These are phyloP conservation scores for Podaxis sp. DNA, from an alignment of 768 basidiomycete genomes.

Conservation along the genomic window DNA sequence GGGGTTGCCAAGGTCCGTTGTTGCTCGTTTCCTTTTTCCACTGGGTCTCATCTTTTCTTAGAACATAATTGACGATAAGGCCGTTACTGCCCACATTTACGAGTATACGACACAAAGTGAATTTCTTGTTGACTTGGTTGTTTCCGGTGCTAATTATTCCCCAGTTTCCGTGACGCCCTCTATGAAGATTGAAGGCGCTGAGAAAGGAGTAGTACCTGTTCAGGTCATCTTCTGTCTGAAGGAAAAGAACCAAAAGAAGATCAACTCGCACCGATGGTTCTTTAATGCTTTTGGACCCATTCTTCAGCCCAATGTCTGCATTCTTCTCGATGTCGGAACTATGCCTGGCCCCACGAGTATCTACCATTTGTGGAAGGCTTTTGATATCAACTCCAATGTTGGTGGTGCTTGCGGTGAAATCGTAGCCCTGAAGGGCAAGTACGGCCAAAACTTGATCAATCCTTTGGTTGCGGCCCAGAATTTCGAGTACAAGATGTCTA, in stretches of 20 bases:
- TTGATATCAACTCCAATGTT: conserved; percentile 88
- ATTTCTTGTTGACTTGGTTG: conserved; percentile 20
- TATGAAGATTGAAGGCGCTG: conserved; percentile 77
- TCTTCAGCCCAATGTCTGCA: conserved; percentile 88
- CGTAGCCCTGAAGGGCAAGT: conserved; percentile 87
- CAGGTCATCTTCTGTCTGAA: conserved; percentile 93
- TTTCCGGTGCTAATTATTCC: not conserved
- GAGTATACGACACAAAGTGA: conserved; percentile 91
- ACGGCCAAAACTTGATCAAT: conserved; percentile 74
- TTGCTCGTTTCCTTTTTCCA: not conserved
- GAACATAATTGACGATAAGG: conserved; percentile 77
- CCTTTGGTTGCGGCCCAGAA: conserved; percentile 78
- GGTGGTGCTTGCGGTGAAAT: conserved; percentile 97
- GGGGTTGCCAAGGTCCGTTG: conserved; percentile 78
- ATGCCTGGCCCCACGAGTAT: conserved; percentile 86
- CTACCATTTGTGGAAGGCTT: conserved; percentile 94
- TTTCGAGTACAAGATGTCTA: conserved; percentile 93
- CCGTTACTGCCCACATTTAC: conserved; percentile 88
- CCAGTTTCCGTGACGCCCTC: conserved; percentile 79
- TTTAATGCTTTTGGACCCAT: conserved; percentile 87
- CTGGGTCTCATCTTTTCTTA: conserved; percentile 18
- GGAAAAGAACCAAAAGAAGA: conserved; percentile 94
- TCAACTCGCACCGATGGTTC: conserved; percentile 94
- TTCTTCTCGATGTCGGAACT: conserved; percentile 81
- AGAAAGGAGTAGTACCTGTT: conserved; percentile 81